Conservation (phyloP, 2,329 filamentous ascomycete genomes). For the Clarireedia homoeocarpa region DNA sequence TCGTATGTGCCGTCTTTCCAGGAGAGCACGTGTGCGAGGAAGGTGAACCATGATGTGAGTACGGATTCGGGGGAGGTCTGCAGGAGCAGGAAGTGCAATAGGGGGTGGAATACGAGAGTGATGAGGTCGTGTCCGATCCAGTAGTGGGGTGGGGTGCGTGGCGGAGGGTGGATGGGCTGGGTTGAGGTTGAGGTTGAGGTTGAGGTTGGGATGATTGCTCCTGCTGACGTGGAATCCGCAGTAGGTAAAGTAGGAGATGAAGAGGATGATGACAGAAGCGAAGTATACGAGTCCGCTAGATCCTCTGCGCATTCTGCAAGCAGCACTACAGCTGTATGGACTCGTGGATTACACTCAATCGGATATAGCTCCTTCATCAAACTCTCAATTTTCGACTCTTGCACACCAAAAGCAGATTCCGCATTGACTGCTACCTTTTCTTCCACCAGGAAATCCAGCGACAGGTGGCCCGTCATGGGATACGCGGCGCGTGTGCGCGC, state of each 20-base stretch:
- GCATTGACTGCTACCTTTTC: background rate
- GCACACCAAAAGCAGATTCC: background rate
- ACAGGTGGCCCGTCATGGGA: conserved; percentile 60
- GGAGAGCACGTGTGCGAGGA: conserved; percentile 34
- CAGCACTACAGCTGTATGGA: conserved; percentile 58
- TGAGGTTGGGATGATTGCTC: background rate
- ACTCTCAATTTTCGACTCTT: conserved; percentile 6
- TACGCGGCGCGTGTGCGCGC: conserved; percentile 1
- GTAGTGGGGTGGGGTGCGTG: conserved; percentile 39
- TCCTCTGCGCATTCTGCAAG: conserved; percentile 39
- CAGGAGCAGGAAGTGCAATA: conserved; percentile 28
- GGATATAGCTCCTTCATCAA: conserved; percentile 45
- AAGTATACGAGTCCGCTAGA: conserved; percentile 43
- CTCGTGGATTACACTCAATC: conserved; percentile 65
- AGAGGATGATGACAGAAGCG: conserved; percentile 27
- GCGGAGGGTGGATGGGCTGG: conserved; percentile 12
- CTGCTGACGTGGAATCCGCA: background rate
- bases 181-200: background rate
- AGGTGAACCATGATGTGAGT: conserved; percentile 20
- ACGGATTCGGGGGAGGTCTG: conserved; percentile 22
- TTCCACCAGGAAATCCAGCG: conserved; percentile 35
- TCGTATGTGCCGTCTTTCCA: conserved; percentile 50
- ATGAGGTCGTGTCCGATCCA: conserved; percentile 62
- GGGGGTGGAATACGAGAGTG: conserved; percentile 38
- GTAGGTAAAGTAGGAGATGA: too few relatives aligned